Evolutionary conservation across 257 asterid species (phyloP).

Genomic region (Solanum bukasovii): DNA sequence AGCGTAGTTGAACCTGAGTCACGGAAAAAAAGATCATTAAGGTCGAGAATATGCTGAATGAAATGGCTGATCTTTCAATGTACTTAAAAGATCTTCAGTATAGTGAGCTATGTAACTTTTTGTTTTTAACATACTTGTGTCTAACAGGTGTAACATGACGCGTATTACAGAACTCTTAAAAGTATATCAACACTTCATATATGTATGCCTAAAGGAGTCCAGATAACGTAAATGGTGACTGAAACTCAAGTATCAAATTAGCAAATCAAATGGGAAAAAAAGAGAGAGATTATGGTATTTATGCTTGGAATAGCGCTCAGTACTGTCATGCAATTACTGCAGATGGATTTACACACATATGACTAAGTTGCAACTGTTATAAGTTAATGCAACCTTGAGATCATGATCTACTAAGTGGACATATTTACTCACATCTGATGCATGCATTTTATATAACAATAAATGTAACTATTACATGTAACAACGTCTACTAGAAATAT

Average conservation of each 20-base stretch:
- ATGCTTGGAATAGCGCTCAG: neutral
- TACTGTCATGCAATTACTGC: neutral
- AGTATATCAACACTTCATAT: neutral
- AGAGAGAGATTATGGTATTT: neutral
- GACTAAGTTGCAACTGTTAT: neutral
- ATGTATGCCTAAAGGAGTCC: neutral
- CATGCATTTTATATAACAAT: neutral
- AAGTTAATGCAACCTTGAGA: neutral
- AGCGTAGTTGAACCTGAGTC: conserved; percentile 42
- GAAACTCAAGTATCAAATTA: neutral
- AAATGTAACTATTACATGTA: neutral
- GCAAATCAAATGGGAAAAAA: neutral
- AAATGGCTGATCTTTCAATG: neutral
- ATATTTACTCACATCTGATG: neutral
- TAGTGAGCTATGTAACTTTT: neutral
- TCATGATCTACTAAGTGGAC: neutral
- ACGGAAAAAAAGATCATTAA: neutral
- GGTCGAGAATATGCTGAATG: no score
- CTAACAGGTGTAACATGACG: neutral
- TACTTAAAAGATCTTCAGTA: neutral
- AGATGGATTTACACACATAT: neutral
- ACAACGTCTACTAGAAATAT: neutral
- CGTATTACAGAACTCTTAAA: neutral
- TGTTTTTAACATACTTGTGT: neutral
- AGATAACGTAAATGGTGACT: neutral